Evolutionary conservation across 495 filamentous ascomycete genomes (phyloP), one percentile per base, ranked within the genome.

Genomic region (Thermothielavioides terrestris): DNA sequence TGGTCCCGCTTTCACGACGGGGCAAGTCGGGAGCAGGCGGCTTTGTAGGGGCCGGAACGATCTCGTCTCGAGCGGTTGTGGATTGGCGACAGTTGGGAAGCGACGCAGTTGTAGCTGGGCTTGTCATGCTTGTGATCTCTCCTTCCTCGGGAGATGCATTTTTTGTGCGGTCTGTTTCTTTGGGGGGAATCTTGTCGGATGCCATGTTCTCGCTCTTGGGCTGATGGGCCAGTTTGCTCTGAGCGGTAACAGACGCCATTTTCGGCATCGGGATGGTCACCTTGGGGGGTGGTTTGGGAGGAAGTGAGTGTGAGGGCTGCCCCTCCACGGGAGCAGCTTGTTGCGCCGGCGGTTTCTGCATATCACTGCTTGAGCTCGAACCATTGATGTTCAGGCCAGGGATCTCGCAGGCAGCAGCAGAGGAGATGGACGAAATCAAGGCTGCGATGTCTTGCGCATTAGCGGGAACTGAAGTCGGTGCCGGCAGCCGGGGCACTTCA

Each of bases 361-460:
- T 1, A 34, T 23, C 31, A 32, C 15, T 23, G 46, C 11, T 26
- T 15, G 7, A 20, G 36, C 20, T 36, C n/a, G n/a, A n/a, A n/a
- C n/a, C n/a, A 8, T 36, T 26, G n/a, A 34, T 25, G 20, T n/a
- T 25, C 43, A 23, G 15, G 6, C 26, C 41, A 0, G 34, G 10
- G 12, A 11, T 15, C 14, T 39, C 36, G 12, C 1, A 8, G 28
- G 2, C 18, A 28, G 18, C 14, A 21, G 34, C 38, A 35, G 21
- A 42, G 1, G 50, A 56, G 17, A 61, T 56, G 0, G 56, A 62
- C 11, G 49, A 44, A 11, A 62, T 62, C 31, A 62, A 37, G n/a
- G 53, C 59, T 2, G 50, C 50, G 28, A 62, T 62, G 21, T 62
- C 59, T 47, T 52, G 46, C 1, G 42, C 55, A 53, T 58, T 52